phyloP scores from a whole-genome alignment of 441 rosid species.

The Adansonia madagascariensis region DNA sequence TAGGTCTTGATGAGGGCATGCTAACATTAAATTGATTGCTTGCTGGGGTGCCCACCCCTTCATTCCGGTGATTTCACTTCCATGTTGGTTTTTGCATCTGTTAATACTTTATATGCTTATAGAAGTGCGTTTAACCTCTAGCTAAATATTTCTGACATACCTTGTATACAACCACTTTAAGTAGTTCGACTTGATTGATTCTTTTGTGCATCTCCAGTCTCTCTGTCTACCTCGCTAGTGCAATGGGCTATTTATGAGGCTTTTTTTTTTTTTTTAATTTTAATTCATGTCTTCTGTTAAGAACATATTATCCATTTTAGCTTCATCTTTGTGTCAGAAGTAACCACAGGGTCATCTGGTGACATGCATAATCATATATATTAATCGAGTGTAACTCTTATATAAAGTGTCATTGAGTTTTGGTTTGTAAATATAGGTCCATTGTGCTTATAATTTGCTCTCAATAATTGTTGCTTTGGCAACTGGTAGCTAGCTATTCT shows the following conservation, averaged over 20 bases:
- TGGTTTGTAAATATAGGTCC: conserved; percentile 12
- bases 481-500: conserved; percentile 20
- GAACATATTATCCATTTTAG: neutral
- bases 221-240: neutral
- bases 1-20: neutral
- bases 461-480: conserved; percentile 14
- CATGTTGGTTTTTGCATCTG: neutral
- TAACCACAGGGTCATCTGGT: neutral
- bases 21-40: too few species aligned
- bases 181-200: neutral
- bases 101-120: neutral
- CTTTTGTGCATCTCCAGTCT: neutral
- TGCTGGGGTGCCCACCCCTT: too few species aligned
- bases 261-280: neutral
- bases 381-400: neutral
- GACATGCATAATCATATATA: neutral
- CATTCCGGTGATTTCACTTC: neutral
- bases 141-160: neutral
- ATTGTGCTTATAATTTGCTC: neutral
- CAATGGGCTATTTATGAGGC: neutral
- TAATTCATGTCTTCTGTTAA: neutral
- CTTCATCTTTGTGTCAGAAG: neutral
- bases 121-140: neutral
- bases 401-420: neutral
- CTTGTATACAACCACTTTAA: neutral